Percentiles rank a stretch among this genome's conserved stretches.
phyloP scores from a whole-genome alignment of 768 basidiomycete species.

The Leucosporidium yakuticum region DNA sequence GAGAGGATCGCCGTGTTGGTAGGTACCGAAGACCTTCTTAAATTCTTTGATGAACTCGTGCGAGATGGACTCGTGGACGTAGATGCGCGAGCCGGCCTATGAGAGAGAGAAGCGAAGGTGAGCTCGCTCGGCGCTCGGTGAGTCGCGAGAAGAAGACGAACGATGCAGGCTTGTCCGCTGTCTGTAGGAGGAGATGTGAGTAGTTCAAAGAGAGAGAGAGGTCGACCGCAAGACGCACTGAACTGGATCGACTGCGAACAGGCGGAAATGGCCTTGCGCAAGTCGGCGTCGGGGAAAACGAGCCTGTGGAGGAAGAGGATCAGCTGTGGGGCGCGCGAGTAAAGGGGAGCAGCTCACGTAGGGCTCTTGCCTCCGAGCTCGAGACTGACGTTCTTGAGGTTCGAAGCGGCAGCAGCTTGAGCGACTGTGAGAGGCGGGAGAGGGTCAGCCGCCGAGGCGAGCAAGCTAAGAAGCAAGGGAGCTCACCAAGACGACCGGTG shows the following conservation, averaged over 20 bases:
- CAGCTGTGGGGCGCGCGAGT: neutral
- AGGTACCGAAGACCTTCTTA: constrained; percentile 60
- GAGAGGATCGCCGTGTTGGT: constrained; percentile 45
- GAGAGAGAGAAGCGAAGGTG: too few relatives aligned
- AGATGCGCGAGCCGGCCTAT: constrained; percentile 65
- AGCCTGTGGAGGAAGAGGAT: constrained; percentile 40
- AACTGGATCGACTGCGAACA: too few relatives aligned
- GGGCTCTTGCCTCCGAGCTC: constrained; percentile 48
- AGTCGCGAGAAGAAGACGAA: neutral
- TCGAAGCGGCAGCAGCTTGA: constrained; percentile 34
- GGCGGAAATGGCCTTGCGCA: constrained; percentile 40
- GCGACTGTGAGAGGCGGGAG: constrained; percentile 17
- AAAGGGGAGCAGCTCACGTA: neutral
- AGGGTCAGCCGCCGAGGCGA: neutral
- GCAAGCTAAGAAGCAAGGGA: neutral
- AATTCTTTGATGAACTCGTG: constrained; percentile 62
- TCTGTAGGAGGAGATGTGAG: constrained; percentile 36
- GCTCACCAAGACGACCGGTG: constrained; percentile 18
- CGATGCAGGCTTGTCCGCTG: constrained; percentile 7
- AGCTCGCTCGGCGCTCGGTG: too few relatives aligned
- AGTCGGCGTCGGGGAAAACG: constrained; percentile 49
- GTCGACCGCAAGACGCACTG: too few relatives aligned
- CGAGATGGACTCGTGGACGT: constrained; percentile 57
- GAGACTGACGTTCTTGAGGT: constrained; percentile 39
- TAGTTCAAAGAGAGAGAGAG: too few relatives aligned